Percentiles rank a stretch among this genome's conserved stretches.
phyloP scores from a whole-genome alignment of 176 grass and related monocot genomes.

The Microstegium vimineum region DNA sequence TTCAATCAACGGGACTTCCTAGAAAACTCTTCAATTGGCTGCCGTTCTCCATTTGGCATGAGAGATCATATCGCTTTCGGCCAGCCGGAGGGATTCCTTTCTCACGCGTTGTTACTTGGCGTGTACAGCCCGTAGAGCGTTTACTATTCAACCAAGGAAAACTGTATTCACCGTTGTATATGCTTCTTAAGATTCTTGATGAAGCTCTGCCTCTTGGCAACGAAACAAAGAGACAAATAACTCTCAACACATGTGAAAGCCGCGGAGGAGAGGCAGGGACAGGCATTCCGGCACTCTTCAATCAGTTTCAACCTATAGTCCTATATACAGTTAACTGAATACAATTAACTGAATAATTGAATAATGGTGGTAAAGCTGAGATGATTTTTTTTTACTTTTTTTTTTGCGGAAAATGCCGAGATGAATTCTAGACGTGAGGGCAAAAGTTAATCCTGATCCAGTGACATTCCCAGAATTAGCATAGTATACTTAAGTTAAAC shows the following conservation, averaged over 20 bases:
- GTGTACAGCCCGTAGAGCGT: background rate
- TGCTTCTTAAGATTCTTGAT: background rate
- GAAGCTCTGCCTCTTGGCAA: no score
- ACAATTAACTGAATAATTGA: no score
- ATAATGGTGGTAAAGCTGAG: no score
- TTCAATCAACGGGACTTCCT: slow-evolving; percentile 9
- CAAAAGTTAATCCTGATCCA: background rate
- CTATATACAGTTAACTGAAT: background rate
- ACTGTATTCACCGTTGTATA: background rate
- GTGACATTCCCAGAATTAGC: background rate
- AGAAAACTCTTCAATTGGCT: background rate
- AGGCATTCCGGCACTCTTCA: background rate
- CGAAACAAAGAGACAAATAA: background rate
- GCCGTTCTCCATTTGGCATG: slow-evolving; percentile 26
- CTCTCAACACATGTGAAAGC: background rate
- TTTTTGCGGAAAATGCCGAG: no score
- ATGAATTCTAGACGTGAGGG: background rate
- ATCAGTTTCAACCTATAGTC: background rate
- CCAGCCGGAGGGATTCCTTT: background rate
- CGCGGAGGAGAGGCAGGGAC: background rate
- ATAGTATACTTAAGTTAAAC: slow-evolving; percentile 24
- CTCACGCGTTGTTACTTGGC: background rate
- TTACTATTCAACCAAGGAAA: background rate
- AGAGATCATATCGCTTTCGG: background rate
- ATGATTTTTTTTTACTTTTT: no score